phyloP scores from a whole-genome alignment of 2,329 filamentous ascomycete species.

The Phaeosphaeria sp. region DNA sequence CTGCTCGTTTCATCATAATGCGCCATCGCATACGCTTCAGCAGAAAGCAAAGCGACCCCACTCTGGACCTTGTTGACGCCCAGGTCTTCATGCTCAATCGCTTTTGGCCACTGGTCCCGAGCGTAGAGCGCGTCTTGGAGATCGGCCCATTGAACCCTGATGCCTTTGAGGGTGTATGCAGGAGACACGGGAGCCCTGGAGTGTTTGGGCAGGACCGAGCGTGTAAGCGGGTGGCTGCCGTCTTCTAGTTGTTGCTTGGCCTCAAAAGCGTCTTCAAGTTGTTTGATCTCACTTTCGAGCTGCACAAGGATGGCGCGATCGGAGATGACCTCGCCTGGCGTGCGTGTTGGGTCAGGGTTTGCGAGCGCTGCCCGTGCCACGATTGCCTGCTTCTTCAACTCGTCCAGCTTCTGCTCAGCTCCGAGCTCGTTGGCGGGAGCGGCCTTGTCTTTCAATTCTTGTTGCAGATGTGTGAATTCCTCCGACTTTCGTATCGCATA shows the following conservation, averaged over 20 bases:
- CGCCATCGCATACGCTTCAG: conserved; percentile 21
- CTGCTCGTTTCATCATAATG: too few relatives aligned
- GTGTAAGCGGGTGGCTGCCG: conserved; percentile 28
- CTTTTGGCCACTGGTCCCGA: conserved; percentile 23
- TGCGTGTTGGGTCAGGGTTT: conserved; percentile 21
- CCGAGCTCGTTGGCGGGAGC: conserved; percentile 28
- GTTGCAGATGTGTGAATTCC: conserved; percentile 27
- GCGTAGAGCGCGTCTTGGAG: conserved; percentile 41
- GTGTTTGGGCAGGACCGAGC: conserved; percentile 28
- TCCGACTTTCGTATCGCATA: conserved; percentile 33
- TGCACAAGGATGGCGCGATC: conserved; percentile 18
- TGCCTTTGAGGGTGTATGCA: conserved; percentile 32
- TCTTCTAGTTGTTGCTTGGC: conserved; percentile 23
- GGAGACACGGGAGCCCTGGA: conserved; percentile 23
- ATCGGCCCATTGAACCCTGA: conserved; percentile 44
- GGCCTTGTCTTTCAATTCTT: conserved; percentile 16
- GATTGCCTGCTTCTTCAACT: conserved; percentile 18
- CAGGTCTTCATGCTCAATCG: conserved; percentile 30
- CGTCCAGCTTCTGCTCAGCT: conserved; percentile 23
- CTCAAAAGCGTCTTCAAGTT: conserved; percentile 31
- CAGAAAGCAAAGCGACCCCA: conserved; percentile 18
- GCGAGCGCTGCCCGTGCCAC: conserved; percentile 17
- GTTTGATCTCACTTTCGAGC: conserved; percentile 17
- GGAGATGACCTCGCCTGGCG: conserved; percentile 11
- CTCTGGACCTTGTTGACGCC: conserved; percentile 17